Conservation (phyloP, 2,329 filamentous ascomycete species). For the Aspergillus sp. region DNA sequence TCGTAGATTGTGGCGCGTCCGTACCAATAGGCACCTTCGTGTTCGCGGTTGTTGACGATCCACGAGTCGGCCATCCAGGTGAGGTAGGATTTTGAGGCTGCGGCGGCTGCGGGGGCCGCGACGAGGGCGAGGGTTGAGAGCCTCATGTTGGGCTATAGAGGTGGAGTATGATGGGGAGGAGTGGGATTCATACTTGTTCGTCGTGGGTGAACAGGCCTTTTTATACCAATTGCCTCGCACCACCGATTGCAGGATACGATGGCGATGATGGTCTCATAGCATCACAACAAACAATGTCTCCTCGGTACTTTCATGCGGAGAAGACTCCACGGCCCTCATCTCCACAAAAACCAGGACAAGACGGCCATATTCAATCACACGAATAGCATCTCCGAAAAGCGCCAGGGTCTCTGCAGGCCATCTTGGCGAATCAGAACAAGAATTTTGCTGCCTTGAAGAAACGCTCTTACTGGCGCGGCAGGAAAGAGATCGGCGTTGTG, state of each 20-base stretch:
- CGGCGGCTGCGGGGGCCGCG: background rate
- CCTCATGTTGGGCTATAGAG: background rate
- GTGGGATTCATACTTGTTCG: background rate
- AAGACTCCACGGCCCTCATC: background rate
- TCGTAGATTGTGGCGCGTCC: conserved; percentile 5
- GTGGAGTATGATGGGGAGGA: background rate
- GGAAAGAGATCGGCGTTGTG: background rate
- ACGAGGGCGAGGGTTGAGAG: background rate
- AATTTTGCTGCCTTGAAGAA: background rate
- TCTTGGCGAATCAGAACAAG: background rate
- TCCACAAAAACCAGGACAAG: background rate
- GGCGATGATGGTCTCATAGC: background rate
- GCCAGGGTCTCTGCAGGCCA: background rate
- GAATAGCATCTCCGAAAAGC: background rate
- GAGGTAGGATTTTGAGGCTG: background rate
- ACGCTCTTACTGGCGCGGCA: background rate
- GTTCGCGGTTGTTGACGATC: conserved; percentile 6
- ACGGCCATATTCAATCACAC: background rate
- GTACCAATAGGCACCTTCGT: conserved; percentile 7
- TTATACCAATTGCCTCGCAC: background rate
- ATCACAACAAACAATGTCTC: background rate
- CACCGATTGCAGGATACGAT: no score
- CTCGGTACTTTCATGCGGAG: background rate
- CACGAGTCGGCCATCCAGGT: conserved; percentile 7
- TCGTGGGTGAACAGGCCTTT: background rate